phyloP scores from a whole-genome alignment of 2,329 filamentous ascomycete species.

The Penicillium sclerotiorum region DNA sequence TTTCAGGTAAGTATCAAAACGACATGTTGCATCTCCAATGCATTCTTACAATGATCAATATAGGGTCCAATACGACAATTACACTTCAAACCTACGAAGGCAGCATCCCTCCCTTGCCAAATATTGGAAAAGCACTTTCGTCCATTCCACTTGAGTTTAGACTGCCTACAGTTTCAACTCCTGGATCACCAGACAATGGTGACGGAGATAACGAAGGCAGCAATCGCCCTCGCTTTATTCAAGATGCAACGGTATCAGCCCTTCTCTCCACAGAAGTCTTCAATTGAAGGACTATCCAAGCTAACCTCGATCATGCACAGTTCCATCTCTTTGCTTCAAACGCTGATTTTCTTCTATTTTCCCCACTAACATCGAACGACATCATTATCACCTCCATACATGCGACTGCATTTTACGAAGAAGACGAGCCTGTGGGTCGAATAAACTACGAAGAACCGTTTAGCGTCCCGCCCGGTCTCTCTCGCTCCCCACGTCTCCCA shows the following conservation, averaged over 20 bases:
- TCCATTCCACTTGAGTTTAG: slow-evolving; percentile 70
- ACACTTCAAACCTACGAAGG: slow-evolving; percentile 70
- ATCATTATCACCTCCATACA: slow-evolving; percentile 78
- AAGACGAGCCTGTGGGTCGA: slow-evolving; percentile 72
- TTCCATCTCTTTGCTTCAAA: slow-evolving; percentile 85
- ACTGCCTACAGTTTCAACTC: slow-evolving; percentile 67
- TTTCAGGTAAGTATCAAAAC: slow-evolving; percentile 63
- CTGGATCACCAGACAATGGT: slow-evolving; percentile 49
- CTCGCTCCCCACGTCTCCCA: slow-evolving; percentile 73
- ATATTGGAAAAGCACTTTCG: slow-evolving; percentile 72
- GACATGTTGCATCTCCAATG: neutral
- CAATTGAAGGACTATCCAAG: neutral
- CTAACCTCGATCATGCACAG: slow-evolving; percentile 17
- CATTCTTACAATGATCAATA: neutral
- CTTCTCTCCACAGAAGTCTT: no score
- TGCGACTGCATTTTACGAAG: slow-evolving; percentile 83
- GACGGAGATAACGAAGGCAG: slow-evolving; percentile 43
- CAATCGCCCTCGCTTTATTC: slow-evolving; percentile 69
- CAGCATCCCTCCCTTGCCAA: slow-evolving; percentile 73
- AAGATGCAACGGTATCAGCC: slow-evolving; percentile 67
- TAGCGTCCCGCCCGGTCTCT: slow-evolving; percentile 72
- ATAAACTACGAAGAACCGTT: slow-evolving; percentile 78
- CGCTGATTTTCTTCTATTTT: slow-evolving; percentile 79
- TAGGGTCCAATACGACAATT: slow-evolving; percentile 77
- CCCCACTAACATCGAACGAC: slow-evolving; percentile 72